phyloP scores from a whole-genome alignment of 345 rosid species.

The Citrus cavaleriei region DNA sequence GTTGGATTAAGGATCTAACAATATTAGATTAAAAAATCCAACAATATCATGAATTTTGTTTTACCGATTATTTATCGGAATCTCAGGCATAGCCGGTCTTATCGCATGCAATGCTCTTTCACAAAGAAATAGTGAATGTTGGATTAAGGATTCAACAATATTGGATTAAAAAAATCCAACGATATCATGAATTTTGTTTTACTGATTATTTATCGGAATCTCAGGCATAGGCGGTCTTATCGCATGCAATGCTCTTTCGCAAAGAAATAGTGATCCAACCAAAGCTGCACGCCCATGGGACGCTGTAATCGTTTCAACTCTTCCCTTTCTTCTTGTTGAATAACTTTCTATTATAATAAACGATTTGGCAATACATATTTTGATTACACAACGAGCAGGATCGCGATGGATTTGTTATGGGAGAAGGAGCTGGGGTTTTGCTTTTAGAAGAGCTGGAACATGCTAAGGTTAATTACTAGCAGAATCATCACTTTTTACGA shows the following conservation, averaged over 20 bases:
- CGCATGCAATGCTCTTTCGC: constrained; percentile 51
- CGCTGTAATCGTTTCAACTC: constrained; percentile 22
- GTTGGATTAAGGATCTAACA: too few species aligned
- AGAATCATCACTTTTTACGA: neutral
- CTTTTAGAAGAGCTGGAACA: constrained; percentile 58
- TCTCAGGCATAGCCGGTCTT: too few species aligned
- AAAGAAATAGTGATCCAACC: constrained; percentile 49
- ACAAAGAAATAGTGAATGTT: too few species aligned
- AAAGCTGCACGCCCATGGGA: constrained; percentile 69
- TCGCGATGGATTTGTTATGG: constrained; percentile 59
- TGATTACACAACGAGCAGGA: constrained; percentile 25
- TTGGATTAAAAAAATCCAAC: too few species aligned
- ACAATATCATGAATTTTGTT: too few species aligned
- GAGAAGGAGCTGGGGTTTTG: constrained; percentile 65
- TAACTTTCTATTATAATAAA: neutral
- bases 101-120: too few species aligned
- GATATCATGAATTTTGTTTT: neutral
- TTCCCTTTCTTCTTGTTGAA: neutral
- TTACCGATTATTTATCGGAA: too few species aligned
- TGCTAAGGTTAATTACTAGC: constrained; percentile 37
- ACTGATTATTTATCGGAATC: neutral
- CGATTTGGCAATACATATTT: neutral
- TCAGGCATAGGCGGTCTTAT: constrained; percentile 54
- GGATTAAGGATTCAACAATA: too few species aligned
- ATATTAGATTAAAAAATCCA: too few species aligned